Evolutionary conservation across 495 filamentous ascomycete species (phyloP).

Genomic region (Aspergillus cristatus): DNA sequence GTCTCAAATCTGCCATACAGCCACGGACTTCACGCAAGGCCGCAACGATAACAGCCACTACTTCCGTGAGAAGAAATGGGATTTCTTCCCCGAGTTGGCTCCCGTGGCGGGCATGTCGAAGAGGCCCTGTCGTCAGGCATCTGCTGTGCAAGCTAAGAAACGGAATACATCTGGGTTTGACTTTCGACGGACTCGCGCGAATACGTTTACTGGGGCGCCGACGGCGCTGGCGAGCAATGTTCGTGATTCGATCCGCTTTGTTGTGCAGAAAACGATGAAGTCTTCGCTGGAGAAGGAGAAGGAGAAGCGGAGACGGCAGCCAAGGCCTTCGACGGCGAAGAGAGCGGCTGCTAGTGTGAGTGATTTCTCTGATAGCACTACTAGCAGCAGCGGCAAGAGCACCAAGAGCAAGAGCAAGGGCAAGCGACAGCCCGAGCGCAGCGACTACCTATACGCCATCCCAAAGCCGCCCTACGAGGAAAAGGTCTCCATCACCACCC

Average conservation of each 20-base stretch:
- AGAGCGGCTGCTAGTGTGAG: no score
- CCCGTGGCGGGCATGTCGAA: slow-evolving; percentile 18
- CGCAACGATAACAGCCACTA: slow-evolving; percentile 31
- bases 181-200: slow-evolving; percentile 16
- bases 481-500: no score
- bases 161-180: slow-evolving; percentile 20
- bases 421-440: no score
- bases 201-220: slow-evolving; percentile 17
- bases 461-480: no score
- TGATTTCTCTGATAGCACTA: no score
- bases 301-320: slow-evolving; percentile 12
- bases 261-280: slow-evolving; percentile 24
- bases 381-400: no score
- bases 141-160: background rate
- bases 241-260: slow-evolving; percentile 31
- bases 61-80: slow-evolving; percentile 42
- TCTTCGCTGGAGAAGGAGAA: slow-evolving; percentile 9
- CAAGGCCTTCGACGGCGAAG: slow-evolving; percentile 14
- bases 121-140: slow-evolving; percentile 8
- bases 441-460: no score
- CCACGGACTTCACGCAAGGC: no score
- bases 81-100: slow-evolving; percentile 39
- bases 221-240: slow-evolving; percentile 19
- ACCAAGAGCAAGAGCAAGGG: no score
- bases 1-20: no score